Conservation (phyloP, 306 rosid species). For the barrel medic (Medicago truncatula) region MtrunA17r5.0-ANR NC_053043.1:51602001-51602500, state of each 20-base stretch:
- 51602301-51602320: slow-evolving; percentile 30
- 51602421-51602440: slow-evolving; percentile 92
- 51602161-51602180: slow-evolving; percentile 84
- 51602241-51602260: slow-evolving; percentile 85
- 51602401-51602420: slow-evolving; percentile 87
- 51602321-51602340: slow-evolving; percentile 38
- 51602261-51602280: slow-evolving; percentile 53
- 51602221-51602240: slow-evolving; percentile 65
- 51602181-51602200: slow-evolving; percentile 84
- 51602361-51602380: background rate
- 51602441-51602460: slow-evolving; percentile 85
- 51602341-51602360: slow-evolving; percentile 10
- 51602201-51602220: slow-evolving; percentile 82
- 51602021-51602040: background rate
- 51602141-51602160: slow-evolving; percentile 70
- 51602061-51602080: slow-evolving; percentile 65
- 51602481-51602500: slow-evolving; percentile 67
- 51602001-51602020: slow-evolving; percentile 16
- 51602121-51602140: slow-evolving; percentile 88
- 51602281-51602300: slow-evolving; percentile 1
- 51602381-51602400: slow-evolving; percentile 2
- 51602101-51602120: slow-evolving; percentile 97
- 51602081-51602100: slow-evolving; percentile 91
- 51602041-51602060: background rate
- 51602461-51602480: slow-evolving; percentile 85